These are phyloP conservation scores for Suhomyces tanzawaensis DNA, from an alignment of 805 yeast species.

Conservation along the genomic window DNA sequence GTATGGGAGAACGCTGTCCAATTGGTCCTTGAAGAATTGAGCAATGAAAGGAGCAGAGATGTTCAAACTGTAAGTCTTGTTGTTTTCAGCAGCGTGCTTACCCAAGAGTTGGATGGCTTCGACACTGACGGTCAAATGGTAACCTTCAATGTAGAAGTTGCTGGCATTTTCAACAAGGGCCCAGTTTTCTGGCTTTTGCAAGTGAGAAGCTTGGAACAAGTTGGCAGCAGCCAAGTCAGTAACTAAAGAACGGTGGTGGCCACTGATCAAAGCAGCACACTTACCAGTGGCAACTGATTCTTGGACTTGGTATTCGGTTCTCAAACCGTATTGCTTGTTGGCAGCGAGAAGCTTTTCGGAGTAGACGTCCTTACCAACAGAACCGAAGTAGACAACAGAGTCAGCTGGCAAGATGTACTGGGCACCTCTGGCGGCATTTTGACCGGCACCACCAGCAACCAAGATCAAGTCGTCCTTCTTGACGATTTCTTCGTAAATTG, in stretches of 20 bases:
- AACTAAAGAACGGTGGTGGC: conserved; percentile 85
- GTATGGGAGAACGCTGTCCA: conserved; percentile 77
- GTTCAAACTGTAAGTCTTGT: conserved; percentile 79
- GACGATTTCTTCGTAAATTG: conserved; percentile 79
- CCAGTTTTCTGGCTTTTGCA: conserved; percentile 91
- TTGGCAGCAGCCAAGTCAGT: conserved; percentile 98
- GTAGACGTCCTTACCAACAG: conserved; percentile 91
- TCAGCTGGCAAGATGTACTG: conserved; percentile 80
- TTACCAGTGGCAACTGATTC: conserved; percentile 84
- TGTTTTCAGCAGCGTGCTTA: conserved; percentile 81
- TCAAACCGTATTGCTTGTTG: conserved; percentile 83
- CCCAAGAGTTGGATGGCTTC: conserved; percentile 89
- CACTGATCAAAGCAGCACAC: conserved; percentile 94
- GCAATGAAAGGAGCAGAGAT: conserved; percentile 96
- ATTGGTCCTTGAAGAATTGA: conserved; percentile 89
- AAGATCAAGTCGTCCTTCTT: conserved; percentile 56
- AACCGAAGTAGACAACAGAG: conserved; percentile 91
- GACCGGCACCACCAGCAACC: conserved; percentile 99
- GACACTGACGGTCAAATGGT: conserved; percentile 96
- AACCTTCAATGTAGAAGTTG: conserved; percentile 95
- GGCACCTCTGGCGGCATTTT: conserved; percentile 98
- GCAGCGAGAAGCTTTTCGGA: conserved; percentile 79
- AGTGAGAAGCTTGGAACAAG: conserved; percentile 87
- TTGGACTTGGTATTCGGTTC: conserved; percentile 81
- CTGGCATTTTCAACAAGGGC: conserved; percentile 73